phyloP scores from a whole-genome alignment of 2,329 filamentous ascomycete genomes.

The Exophiala dermatitidis region DNA sequence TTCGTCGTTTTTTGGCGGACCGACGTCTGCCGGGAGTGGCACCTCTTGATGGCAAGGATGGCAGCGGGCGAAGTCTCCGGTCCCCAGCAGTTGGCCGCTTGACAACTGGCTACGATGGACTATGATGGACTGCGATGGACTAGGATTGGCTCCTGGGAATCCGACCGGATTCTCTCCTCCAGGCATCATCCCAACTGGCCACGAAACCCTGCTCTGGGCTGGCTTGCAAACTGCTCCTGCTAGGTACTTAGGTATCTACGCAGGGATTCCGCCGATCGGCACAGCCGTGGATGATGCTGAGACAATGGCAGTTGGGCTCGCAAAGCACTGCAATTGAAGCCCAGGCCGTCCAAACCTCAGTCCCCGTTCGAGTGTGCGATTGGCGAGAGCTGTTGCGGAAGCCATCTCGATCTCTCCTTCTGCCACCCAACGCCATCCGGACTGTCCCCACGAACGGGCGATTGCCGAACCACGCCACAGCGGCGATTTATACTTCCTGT shows the following conservation, averaged over 20 bases:
- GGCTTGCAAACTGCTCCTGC: too few species aligned
- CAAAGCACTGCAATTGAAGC: background rate
- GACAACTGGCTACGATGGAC: background rate
- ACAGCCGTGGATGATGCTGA: background rate
- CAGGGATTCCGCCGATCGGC: background rate
- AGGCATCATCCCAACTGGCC: too few species aligned
- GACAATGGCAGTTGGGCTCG: background rate
- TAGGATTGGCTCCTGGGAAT: too few species aligned
- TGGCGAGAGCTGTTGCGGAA: conserved; percentile 5
- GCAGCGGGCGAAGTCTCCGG: background rate
- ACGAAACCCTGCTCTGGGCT: too few species aligned
- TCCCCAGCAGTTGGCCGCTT: background rate
- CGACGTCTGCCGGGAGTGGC: background rate
- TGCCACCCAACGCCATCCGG: background rate
- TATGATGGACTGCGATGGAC: too few species aligned
- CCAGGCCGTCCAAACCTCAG: background rate
- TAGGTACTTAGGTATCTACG: too few species aligned
- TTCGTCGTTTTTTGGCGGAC: background rate
- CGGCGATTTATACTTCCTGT: background rate
- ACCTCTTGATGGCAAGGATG: background rate
- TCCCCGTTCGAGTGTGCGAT: background rate
- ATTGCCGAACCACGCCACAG: conserved; percentile 17
- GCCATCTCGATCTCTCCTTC: background rate
- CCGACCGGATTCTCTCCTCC: too few species aligned
- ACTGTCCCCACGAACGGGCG: background rate